A percentile compares a stretch with the other conserved stretches of the same genome.
Evolutionary conservation across 2,329 filamentous ascomycete genomes (phyloP).

Genomic region (Hyphodiscus sp.): DNA sequence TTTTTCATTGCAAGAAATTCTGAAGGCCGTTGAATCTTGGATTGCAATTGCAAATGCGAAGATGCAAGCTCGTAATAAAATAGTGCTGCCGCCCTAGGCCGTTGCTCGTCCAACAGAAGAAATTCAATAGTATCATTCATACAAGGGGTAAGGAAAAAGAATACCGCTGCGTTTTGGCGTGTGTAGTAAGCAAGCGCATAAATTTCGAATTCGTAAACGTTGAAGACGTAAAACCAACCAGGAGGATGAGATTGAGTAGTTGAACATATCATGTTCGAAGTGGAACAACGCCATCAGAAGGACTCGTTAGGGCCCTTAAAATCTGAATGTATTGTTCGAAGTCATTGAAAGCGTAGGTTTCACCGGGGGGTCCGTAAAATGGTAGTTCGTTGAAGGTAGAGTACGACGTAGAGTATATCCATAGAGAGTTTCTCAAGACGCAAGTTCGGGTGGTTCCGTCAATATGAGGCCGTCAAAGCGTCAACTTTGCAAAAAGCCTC

Average conservation of each 20-base stretch:
- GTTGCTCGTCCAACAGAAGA: neutral
- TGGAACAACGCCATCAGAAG: neutral
- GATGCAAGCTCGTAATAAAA: neutral
- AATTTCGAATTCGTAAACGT: neutral
- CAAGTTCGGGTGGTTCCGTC: neutral
- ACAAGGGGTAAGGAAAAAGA: neutral
- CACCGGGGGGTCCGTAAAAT: neutral
- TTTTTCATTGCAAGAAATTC: neutral
- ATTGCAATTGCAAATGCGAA: neutral
- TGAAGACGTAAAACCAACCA: neutral
- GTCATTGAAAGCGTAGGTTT: neutral
- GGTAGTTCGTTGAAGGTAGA: neutral
- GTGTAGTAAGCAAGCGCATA: neutral
- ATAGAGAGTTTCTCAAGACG: neutral
- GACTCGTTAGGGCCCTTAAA: neutral
- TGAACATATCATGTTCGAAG: neutral
- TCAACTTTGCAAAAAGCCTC: neutral
- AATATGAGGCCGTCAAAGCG: neutral
- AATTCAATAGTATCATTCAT: neutral
- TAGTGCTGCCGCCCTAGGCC: neutral
- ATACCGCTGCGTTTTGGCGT: neutral
- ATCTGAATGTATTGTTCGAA: neutral
- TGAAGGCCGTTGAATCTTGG: neutral
- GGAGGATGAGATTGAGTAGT: neutral
- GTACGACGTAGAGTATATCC: neutral